phyloP scores from a whole-genome alignment of 768 basidiomycete genomes.

The Pholiota microspora region DNA sequence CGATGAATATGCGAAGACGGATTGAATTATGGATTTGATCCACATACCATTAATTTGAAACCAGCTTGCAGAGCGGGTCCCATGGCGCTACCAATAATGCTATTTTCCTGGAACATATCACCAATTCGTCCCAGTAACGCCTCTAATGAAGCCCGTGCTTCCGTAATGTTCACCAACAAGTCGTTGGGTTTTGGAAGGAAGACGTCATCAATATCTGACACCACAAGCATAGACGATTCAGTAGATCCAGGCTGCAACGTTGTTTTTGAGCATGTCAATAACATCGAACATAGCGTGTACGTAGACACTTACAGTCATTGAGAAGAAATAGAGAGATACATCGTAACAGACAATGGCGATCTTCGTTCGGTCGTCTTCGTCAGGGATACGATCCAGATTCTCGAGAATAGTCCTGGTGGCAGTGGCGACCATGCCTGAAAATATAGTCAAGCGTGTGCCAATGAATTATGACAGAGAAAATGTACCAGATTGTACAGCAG shows the following conservation, averaged over 20 bases:
- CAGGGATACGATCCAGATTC: slow-evolving; percentile 91
- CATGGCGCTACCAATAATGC: slow-evolving; percentile 88
- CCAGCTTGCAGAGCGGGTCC: slow-evolving; percentile 95
- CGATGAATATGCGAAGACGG: background rate
- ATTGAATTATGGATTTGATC: background rate
- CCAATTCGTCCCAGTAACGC: slow-evolving; percentile 77
- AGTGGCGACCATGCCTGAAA: slow-evolving; percentile 93
- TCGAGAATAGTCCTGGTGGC: slow-evolving; percentile 96
- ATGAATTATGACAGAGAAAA: background rate
- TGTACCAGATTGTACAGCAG: slow-evolving; percentile 85
- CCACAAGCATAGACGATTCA: slow-evolving; percentile 94
- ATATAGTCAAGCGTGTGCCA: background rate
- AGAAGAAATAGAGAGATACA: slow-evolving; percentile 94
- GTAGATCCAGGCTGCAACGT: slow-evolving; percentile 54
- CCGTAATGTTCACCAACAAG: slow-evolving; percentile 91
- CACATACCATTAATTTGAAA: slow-evolving; percentile 84
- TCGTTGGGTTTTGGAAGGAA: slow-evolving; percentile 97
- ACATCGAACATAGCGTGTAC: background rate
- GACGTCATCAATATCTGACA: slow-evolving; percentile 95
- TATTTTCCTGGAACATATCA: slow-evolving; percentile 99
- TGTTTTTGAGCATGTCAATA: background rate
- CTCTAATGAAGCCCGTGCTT: slow-evolving; percentile 79
- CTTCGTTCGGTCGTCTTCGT: slow-evolving; percentile 91
- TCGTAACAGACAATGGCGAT: slow-evolving; percentile 92
- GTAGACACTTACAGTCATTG: slow-evolving; percentile 63